Evolutionary conservation across 192 early-diverging fungal genomes (phyloP).

Genomic region (Spizellomyces sp.): DNA sequence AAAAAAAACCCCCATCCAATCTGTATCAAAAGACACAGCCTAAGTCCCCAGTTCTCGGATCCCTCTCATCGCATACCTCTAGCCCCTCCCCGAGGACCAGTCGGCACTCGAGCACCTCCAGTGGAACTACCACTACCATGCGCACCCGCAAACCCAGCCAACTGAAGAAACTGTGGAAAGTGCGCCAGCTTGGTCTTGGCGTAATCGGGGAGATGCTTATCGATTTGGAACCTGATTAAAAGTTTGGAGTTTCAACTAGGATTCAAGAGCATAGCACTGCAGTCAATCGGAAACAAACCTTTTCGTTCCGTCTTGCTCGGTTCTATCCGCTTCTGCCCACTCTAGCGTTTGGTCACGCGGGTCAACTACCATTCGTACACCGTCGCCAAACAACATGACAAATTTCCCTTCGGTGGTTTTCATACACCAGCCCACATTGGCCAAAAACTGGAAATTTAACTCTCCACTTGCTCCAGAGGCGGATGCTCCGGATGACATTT

Average conservation of each 20-base stretch:
- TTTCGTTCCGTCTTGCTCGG: neutral
- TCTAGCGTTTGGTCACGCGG: slow-evolving; percentile 41
- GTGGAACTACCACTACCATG: no score
- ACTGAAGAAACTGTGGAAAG: slow-evolving; percentile 49
- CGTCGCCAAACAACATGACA: slow-evolving; percentile 57
- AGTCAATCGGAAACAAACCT: neutral
- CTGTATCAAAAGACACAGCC: no score
- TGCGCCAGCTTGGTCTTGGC: slow-evolving; percentile 45
- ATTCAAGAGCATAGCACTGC: neutral
- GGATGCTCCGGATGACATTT: slow-evolving; percentile 3
- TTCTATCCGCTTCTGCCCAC: slow-evolving; percentile 16
- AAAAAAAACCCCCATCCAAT: no score
- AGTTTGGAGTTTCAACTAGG: neutral
- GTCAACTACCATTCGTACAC: slow-evolving; percentile 42
- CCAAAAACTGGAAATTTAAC: slow-evolving; percentile 32
- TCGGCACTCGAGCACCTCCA: no score
- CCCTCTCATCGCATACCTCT: no score
- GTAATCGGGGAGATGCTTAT: slow-evolving; percentile 39
- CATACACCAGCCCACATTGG: slow-evolving; percentile 54
- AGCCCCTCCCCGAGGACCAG: no score
- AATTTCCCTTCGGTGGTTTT: slow-evolving; percentile 36
- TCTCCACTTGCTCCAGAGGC: neutral
- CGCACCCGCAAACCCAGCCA: slow-evolving; percentile 10
- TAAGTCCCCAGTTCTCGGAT: no score
- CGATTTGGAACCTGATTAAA: slow-evolving; percentile 39